Conservation (phyloP, 805 yeast species). For the Suhomyces pyralidae region DNA sequence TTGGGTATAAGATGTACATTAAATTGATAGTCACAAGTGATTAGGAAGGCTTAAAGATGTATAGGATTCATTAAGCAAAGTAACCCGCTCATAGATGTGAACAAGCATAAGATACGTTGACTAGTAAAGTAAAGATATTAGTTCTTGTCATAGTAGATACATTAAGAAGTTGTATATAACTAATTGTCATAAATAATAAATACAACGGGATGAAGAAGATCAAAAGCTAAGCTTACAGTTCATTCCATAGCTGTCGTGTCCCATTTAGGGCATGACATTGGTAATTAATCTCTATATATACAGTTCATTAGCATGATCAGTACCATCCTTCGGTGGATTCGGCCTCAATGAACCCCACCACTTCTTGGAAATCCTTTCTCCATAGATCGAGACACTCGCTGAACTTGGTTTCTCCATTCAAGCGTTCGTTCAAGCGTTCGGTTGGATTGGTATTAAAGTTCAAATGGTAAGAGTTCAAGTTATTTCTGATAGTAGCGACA, state of each 20-base stretch:
- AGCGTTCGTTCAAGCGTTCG: neutral
- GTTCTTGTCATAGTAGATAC: neutral
- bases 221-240: neutral
- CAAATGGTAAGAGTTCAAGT: constrained; percentile 24
- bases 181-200: neutral
- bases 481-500: constrained; percentile 19
- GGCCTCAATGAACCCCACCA: constrained; percentile 25
- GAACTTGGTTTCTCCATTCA: neutral
- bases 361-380: constrained; percentile 13
- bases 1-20: too few relatives aligned
- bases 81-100: too few relatives aligned
- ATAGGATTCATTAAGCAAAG: too few relatives aligned
- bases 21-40: too few relatives aligned
- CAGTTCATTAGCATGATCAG: constrained; percentile 3
- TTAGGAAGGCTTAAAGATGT: too few relatives aligned
- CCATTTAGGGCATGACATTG: neutral
- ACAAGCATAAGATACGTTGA: too few relatives aligned
- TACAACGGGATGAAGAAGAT: neutral
- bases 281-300: neutral
- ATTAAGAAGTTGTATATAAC: neutral
- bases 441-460: constrained; percentile 17
- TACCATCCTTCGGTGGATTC: constrained; percentile 40
- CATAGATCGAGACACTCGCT: constrained; percentile 10
- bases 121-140: too few relatives aligned
- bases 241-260: neutral